Evolutionary conservation across 2,329 filamentous ascomycete species (phyloP), one percentile per base, ranked within the genome.

Genomic region (Trematosphaeria pertusa): DNA sequence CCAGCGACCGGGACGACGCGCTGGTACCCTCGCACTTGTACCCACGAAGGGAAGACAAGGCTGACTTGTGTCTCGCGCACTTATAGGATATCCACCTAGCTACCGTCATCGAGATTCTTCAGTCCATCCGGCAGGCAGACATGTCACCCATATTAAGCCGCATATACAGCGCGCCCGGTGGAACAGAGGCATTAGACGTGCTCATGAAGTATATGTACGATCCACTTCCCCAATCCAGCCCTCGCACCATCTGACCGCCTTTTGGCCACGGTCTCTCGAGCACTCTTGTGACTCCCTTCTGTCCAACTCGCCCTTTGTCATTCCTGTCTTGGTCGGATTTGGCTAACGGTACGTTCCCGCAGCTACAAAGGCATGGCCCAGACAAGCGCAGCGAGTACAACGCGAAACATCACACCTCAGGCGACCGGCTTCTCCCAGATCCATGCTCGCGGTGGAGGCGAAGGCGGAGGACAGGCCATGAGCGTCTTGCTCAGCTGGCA

Each of bases 401-500:
- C 63, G 46, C 68, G 65, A 55, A 78, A 74, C 28, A 72, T 83
- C 46, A 82, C 89, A 19, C 90, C 91, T 32, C 89, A 96, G 74
- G 80, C 83, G 46, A 95, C 91, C 4, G 91, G 91, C 6, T 97
- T 97, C 77, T 92, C 88, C 65, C 93, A 97, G 75, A 83, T 93
- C 50, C 79, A 81, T 60, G 66, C 73, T 38, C 75, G 83, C 58
- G 75, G 82, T 50, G 81, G 81, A 43, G 83, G 81, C 34, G 84
- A 85, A 48, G 88, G 89, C 36, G 87, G 90, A 52, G 89, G 90
- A 26, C 87, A 91, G 46, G 88, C 87, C 43, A 97, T 97, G 94
- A 97, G 94, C 69, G 94, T 99, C 40, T 73, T 99, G 69, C 78
- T 99, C 59, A 97, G 91, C 75, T 99, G 94, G 94, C 94, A 99